Percentiles rank a stretch among this genome's conserved stretches.
Conservation (phyloP, 345 rosid species). For the Fremontodendron californicum region DNA sequence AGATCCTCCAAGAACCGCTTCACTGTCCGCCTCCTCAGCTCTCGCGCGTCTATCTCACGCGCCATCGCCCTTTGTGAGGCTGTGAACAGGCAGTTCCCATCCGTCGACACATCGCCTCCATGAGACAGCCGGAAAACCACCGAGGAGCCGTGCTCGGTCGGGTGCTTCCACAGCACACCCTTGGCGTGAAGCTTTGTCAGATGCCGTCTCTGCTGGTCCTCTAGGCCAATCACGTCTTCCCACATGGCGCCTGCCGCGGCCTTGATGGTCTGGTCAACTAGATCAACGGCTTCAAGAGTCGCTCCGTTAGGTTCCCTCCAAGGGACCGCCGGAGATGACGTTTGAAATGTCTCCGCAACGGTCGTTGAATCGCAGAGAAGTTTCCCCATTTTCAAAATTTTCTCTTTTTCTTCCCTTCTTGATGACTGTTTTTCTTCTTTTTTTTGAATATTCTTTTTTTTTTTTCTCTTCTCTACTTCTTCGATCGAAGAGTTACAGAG, state of each 20-base stretch:
- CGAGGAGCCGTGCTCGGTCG: slow-evolving; percentile 45
- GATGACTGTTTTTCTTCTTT: not conserved
- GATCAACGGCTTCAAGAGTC: slow-evolving; percentile 46
- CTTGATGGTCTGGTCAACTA: slow-evolving; percentile 35
- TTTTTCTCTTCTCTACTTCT: slow-evolving; percentile 11
- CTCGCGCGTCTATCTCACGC: slow-evolving; percentile 77
- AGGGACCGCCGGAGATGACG: slow-evolving; percentile 38
- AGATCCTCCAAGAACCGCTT: slow-evolving; percentile 63
- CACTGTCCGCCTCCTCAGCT: slow-evolving; percentile 62
- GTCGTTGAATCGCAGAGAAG: slow-evolving; percentile 72
- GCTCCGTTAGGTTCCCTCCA: slow-evolving; percentile 53
- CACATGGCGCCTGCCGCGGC: slow-evolving; percentile 28
- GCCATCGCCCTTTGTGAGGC: slow-evolving; percentile 79
- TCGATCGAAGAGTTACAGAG: slow-evolving; percentile 18
- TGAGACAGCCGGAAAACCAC: slow-evolving; percentile 77
- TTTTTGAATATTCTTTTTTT: not conserved
- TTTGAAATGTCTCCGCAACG: slow-evolving; percentile 55
- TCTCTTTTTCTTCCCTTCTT: not conserved
- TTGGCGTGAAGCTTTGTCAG: slow-evolving; percentile 64
- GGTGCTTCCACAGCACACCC: slow-evolving; percentile 92
- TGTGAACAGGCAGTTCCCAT: slow-evolving; percentile 96
- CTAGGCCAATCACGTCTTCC: slow-evolving; percentile 82
- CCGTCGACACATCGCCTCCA: slow-evolving; percentile 93
- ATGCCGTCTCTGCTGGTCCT: slow-evolving; percentile 83
- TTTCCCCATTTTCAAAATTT: slow-evolving; percentile 58